Base-by-base conservation (phyloP, 371 early-diverging fungal species). In the Mortierella sp. region DNA sequence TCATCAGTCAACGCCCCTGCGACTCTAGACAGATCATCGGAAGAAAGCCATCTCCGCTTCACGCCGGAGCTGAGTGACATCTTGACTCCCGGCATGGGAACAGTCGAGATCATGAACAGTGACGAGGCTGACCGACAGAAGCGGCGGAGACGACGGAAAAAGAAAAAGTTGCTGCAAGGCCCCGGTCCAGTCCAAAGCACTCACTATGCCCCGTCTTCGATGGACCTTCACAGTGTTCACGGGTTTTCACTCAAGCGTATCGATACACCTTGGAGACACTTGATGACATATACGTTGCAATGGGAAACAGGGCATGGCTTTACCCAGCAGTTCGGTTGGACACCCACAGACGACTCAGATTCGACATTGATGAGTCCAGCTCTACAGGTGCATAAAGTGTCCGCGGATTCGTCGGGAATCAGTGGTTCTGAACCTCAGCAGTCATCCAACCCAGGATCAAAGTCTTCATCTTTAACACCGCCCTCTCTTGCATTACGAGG, bases 201-300 rank as follows among this genome's bases (percentile, higher is more conserved):
- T 1, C 59, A 43, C 9, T 64, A 50, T 43, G 28, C 7, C 2
- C 25, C 52, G 29, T 64, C 64, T 0, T 19, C 23, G 45, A 60
- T 56, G 50, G 66, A 63, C 21, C 68, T 28, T 46, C 55, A 57
- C 5, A 67, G 66, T 23, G 16, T 76, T 4, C 19, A 56, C 1
- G 68, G 56, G 2, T 64, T 76, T 23, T 28, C 16, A 6, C 29
- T 76, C 12, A 23, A 47, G 9, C 48, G 62, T 0, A 45, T 68
- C 14, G 28, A 63, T 12, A 23, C 63, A n/a, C 76, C 72, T 4
- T 76, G 76, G 76, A 64, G 72, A 4, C 62, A 71, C 19, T 55
- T 53, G 29, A 62, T 71, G 58, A 45, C 46, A 0, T 76, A 76
- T 21, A 48, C 55, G 2, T 21, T 76, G 19, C 61, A 67, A 19